Evolutionary conservation across 345 rosid species (phyloP).

Genomic region (Brassica juncea): DNA sequence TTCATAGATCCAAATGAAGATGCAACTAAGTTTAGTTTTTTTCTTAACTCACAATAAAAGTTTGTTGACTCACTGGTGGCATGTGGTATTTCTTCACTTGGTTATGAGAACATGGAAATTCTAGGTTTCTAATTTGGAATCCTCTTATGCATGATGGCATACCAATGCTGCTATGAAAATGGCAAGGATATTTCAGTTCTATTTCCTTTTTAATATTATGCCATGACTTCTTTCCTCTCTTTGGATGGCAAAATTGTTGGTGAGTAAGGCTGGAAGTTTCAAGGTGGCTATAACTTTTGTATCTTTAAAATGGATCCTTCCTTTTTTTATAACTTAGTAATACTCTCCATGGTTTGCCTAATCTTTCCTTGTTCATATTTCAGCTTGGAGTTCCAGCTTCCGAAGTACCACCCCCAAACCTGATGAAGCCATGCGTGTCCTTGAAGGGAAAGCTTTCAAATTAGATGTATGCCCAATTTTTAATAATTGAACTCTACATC

Average conservation of each 20-base stretch:
- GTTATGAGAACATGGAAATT: background rate
- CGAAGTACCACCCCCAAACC: constrained; percentile 68
- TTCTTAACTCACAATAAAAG: background rate
- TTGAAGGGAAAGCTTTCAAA: constrained; percentile 70
- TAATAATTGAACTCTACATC: constrained; percentile 1
- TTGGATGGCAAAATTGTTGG: constrained; percentile 81
- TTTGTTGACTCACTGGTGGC: background rate
- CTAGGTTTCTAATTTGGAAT: background rate
- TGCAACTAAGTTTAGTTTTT: background rate
- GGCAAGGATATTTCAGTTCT: background rate
- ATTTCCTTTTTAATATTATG: background rate
- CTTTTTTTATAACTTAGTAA: background rate
- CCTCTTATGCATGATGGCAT: background rate
- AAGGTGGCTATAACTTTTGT: constrained; percentile 56
- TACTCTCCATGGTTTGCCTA: background rate
- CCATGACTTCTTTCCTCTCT: constrained; percentile 29
- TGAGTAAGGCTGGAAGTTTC: constrained; percentile 92
- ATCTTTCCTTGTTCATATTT: constrained; percentile 11
- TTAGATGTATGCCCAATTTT: constrained; percentile 59
- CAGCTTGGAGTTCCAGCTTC: constrained; percentile 86
- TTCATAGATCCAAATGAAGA: background rate
- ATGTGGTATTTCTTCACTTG: constrained; percentile 4
- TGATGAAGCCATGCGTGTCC: constrained; percentile 93
- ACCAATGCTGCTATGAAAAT: constrained; percentile 15
- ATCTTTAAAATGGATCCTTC: background rate